Conservation (phyloP, 257 asterid genomes). For the Ocimum tenuiflorum region DNA sequence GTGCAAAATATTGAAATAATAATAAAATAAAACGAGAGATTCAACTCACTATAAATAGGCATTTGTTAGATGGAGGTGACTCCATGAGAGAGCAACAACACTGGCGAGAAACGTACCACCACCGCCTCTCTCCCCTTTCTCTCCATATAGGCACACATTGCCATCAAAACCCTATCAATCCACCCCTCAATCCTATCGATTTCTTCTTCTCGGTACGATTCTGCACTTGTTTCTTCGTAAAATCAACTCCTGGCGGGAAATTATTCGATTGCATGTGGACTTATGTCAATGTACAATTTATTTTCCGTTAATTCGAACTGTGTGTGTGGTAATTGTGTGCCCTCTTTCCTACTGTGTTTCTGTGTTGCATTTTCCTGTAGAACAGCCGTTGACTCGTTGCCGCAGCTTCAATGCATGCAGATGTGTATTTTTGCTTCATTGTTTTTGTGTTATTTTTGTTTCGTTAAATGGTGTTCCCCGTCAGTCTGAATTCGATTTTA, state of each 20-base stretch:
- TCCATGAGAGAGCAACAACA: slow-evolving; percentile 24
- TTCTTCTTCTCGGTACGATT: slow-evolving; percentile 19
- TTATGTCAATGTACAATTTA: slow-evolving; percentile 8
- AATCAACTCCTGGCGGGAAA: slow-evolving; percentile 36
- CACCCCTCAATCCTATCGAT: slow-evolving; percentile 18
- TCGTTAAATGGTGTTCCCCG: background rate
- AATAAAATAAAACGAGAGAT: background rate
- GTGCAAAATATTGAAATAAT: background rate
- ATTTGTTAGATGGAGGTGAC: slow-evolving; percentile 7
- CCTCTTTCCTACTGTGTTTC: slow-evolving; percentile 8
- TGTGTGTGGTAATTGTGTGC: slow-evolving; percentile 5
- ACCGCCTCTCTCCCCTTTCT: slow-evolving; percentile 29
- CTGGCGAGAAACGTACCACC: slow-evolving; percentile 30
- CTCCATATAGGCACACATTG: slow-evolving; percentile 6
- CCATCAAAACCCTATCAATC: slow-evolving; percentile 36
- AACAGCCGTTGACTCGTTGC: slow-evolving; percentile 24
- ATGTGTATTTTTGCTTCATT: background rate
- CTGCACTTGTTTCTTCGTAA: slow-evolving; percentile 9
- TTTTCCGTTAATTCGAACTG: slow-evolving; percentile 13
- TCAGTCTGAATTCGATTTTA: slow-evolving; percentile 21
- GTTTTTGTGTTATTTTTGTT: background rate
- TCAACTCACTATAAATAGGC: slow-evolving; percentile 25
- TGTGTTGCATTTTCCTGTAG: slow-evolving; percentile 16
- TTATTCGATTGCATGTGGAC: slow-evolving; percentile 17
- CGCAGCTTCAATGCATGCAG: slow-evolving; percentile 40